Conservation (phyloP, 257 asterid genomes). For the Nicotiana tabacum region DNA sequence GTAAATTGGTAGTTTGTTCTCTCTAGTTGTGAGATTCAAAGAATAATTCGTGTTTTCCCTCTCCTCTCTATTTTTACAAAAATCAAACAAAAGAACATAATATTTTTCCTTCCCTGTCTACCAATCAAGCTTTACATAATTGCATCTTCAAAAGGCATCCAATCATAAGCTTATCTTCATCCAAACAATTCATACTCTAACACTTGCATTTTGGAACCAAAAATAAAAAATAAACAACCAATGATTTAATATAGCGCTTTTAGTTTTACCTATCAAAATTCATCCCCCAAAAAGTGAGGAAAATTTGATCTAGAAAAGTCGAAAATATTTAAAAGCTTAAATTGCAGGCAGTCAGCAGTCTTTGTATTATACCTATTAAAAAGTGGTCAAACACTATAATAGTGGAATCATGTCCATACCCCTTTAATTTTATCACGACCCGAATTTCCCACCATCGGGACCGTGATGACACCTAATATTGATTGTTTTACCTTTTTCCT, state of each 20-base stretch:
- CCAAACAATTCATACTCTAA: background rate
- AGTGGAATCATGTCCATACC: background rate
- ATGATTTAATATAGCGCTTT: slow-evolving; percentile 1
- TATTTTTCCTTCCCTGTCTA: background rate
- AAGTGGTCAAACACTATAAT: background rate
- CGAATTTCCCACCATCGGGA: too few species aligned
- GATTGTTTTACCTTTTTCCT: too few species aligned
- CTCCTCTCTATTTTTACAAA: background rate
- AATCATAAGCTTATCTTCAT: background rate
- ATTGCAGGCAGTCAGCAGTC: background rate
- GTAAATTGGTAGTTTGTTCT: background rate
- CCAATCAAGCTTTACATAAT: background rate
- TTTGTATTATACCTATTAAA: background rate
- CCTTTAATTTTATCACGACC: background rate
- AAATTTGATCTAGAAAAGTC: background rate
- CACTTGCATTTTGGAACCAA: background rate
- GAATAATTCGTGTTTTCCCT: background rate
- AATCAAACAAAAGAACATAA: background rate
- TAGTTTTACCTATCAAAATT: background rate
- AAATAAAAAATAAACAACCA: background rate
- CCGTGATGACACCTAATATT: too few species aligned
- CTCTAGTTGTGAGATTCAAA: background rate
- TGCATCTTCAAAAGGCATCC: background rate
- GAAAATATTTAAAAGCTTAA: background rate
- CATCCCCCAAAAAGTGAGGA: slow-evolving; percentile 1